Percentiles rank a stretch among this genome's conserved stretches.
Evolutionary conservation across 2,329 filamentous ascomycete genomes (phyloP).

Genomic region (Hirsutella minnesotensis): DNA sequence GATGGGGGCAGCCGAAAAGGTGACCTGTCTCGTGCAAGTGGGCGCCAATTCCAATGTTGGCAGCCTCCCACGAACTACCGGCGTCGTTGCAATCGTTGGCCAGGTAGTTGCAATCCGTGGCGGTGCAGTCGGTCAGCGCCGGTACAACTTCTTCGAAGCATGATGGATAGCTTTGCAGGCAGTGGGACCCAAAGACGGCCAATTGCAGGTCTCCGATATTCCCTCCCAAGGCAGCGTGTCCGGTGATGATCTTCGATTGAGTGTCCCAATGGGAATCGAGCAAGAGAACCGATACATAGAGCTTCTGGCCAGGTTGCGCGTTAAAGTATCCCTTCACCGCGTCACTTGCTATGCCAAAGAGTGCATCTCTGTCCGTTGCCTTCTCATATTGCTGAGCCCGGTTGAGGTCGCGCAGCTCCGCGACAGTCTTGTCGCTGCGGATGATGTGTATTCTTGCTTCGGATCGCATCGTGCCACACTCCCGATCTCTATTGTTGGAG

Average conservation of each 20-base stretch:
- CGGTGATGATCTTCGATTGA: slow-evolving; percentile 54
- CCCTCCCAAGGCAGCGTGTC: slow-evolving; percentile 77
- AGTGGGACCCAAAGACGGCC: slow-evolving; percentile 86
- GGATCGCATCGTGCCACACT: slow-evolving; percentile 65
- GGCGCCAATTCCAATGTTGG: slow-evolving; percentile 84
- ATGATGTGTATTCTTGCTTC: slow-evolving; percentile 87
- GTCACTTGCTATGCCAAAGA: slow-evolving; percentile 67
- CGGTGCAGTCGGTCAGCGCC: slow-evolving; percentile 81
- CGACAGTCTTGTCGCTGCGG: slow-evolving; percentile 69
- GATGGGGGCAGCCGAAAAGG: slow-evolving; percentile 79
- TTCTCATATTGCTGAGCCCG: slow-evolving; percentile 64
- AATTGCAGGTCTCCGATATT: slow-evolving; percentile 62
- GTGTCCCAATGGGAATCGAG: slow-evolving; percentile 86
- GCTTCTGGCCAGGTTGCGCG: slow-evolving; percentile 63
- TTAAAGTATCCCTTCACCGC: slow-evolving; percentile 71
- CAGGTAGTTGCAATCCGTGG: slow-evolving; percentile 68
- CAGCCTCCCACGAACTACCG: slow-evolving; percentile 91
- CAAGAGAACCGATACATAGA: slow-evolving; percentile 77
- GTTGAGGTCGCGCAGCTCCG: slow-evolving; percentile 69
- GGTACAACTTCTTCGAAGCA: slow-evolving; percentile 83
- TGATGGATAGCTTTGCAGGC: slow-evolving; percentile 80
- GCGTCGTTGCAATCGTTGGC: slow-evolving; percentile 80
- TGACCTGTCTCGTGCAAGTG: slow-evolving; percentile 88
- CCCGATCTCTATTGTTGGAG: slow-evolving; percentile 61
- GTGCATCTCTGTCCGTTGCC: slow-evolving; percentile 56